These are phyloP conservation scores for Diaporthe citrichinensis DNA, from an alignment of 2,329 filamentous ascomycete genomes.

Conservation along the genomic window DNA sequence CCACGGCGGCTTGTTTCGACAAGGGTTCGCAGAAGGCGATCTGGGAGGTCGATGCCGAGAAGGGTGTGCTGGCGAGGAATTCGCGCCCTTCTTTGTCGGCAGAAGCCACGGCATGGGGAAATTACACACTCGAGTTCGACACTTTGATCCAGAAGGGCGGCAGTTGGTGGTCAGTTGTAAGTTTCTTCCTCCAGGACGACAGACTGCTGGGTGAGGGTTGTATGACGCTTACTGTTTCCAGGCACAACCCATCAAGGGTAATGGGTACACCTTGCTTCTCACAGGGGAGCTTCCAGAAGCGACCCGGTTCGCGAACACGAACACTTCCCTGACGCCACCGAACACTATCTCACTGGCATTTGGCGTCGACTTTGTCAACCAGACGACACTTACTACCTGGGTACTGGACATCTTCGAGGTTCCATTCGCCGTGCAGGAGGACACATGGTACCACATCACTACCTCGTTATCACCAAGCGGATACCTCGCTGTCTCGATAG, in stretches of 20 bases:
- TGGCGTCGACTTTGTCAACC: slow-evolving; percentile 54
- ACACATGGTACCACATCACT: slow-evolving; percentile 54
- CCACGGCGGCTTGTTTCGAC: slow-evolving; percentile 24
- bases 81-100: slow-evolving; percentile 49
- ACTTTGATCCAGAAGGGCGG: slow-evolving; percentile 56
- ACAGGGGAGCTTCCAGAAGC: slow-evolving; percentile 4
- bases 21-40: slow-evolving; percentile 18
- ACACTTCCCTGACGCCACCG: slow-evolving; percentile 52
- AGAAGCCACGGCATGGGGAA: slow-evolving; percentile 46
- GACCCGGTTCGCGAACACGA: slow-evolving; percentile 50
- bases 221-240: background rate
- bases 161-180: slow-evolving; percentile 54
- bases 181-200: background rate
- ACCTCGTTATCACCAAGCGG: slow-evolving; percentile 46
- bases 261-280: slow-evolving; percentile 23
- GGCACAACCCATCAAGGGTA: slow-evolving; percentile 8
- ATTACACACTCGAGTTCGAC: slow-evolving; percentile 56
- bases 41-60: slow-evolving; percentile 22
- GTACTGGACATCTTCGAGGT: slow-evolving; percentile 48
- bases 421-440: slow-evolving; percentile 48
- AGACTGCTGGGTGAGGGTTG: background rate
- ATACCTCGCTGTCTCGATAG: slow-evolving; percentile 49
- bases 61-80: slow-evolving; percentile 49
- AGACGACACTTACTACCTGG: slow-evolving; percentile 50
- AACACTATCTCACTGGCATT: slow-evolving; percentile 54